Evolutionary conservation across 108 stramenopile species (phyloP).

Genomic region (Phaeodactylum tricornutum): DNA sequence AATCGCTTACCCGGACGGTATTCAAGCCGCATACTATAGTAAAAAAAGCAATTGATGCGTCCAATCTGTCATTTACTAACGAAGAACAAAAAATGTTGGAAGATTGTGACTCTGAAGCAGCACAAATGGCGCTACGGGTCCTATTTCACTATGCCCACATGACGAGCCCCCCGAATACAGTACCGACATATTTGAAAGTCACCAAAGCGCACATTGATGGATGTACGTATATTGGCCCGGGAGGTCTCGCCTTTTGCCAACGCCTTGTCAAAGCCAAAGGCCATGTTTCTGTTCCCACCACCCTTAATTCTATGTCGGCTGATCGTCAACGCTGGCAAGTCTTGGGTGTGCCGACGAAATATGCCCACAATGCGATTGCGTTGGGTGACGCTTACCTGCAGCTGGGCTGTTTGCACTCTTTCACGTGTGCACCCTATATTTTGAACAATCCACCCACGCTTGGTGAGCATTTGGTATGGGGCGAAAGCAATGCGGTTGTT

Average conservation of each 20-base stretch:
- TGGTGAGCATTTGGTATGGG: conserved; percentile 59
- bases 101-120: conserved; percentile 17
- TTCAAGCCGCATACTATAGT: too few species aligned
- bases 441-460: conserved; percentile 18
- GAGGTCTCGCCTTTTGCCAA: conserved; percentile 52
- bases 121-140: conserved; percentile 33
- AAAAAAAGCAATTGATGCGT: background rate
- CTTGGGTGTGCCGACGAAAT: conserved; percentile 36
- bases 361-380: conserved; percentile 31
- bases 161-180: conserved; percentile 7
- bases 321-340: conserved; percentile 62
- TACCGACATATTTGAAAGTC: conserved; percentile 22
- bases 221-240: conserved; percentile 76
- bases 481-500: conserved; percentile 80
- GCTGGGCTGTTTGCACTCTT: conserved; percentile 48
- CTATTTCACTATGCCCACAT: conserved; percentile 49
- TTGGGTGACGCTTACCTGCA: conserved; percentile 66
- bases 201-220: conserved; percentile 68
- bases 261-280: conserved; percentile 51
- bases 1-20: conserved; percentile 1
- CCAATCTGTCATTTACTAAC: conserved; percentile 5
- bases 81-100: conserved; percentile 33
- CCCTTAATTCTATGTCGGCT: conserved; percentile 62
- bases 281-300: conserved; percentile 58
- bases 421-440: conserved; percentile 84